Base-by-base conservation (phyloP, 495 filamentous ascomycete species). In the Podospora comata region DNA sequence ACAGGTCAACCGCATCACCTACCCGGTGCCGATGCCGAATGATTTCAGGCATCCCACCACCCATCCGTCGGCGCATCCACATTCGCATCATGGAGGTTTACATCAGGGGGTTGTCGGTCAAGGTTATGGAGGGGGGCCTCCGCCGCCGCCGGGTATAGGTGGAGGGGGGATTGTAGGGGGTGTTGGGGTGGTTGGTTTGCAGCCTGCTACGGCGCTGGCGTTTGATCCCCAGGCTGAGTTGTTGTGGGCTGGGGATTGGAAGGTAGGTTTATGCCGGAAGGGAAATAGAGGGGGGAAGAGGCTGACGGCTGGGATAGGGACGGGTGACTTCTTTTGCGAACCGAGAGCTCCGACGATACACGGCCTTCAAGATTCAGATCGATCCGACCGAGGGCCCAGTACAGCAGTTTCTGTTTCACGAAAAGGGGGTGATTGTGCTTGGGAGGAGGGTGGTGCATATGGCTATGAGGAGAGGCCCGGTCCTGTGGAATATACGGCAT, bases 141-240 rank as follows among this genome's bases (percentile, higher is more conserved):
- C 7, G 11, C 55, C 55, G 4, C n/a, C n/a, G 3, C n/a, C n/a
- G 5, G 55, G 55, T 11, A 19, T 58, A 58, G 55, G 55, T 2
- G 55, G 55, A 19, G n/a, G 13, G n/a, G 55, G 55, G n/a, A 5
- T 19, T 15, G n/a, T 19, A 26, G 55, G 55, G 55, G 55, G n/a
- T 4, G 55, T 9, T 9, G n/a, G n/a, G 55, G 5, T 20, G 23
- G n/a, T 3, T 20, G 55, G n/a, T 6, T 58, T 58, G 55, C 87
- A 89, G n/a, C 84, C 87, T 58, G 86, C 88, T 65, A 87, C 89
- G 5, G 86, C 91, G 11, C 79, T 96, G 69, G 90, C 92, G 26
- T 98, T 98, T 75, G 95, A 99, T 75, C 89, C 89, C 67, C 83
- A 85, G 57, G 88, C 94, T 75, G 95, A 98, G 77, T 85, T 98